Conservation (phyloP, 345 rosid genomes). For the Litchi chinensis region DNA sequence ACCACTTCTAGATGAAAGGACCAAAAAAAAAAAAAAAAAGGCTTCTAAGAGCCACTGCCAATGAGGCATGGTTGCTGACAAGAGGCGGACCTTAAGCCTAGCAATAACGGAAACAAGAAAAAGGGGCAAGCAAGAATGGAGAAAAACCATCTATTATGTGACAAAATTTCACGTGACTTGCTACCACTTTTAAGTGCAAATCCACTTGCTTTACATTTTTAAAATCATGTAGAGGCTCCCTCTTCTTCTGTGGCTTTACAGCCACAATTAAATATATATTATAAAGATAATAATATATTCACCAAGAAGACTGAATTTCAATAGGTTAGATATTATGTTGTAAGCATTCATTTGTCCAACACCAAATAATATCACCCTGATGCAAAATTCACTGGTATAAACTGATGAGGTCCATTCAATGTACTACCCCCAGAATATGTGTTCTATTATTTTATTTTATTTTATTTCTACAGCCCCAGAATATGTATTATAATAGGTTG, state of each 20-base stretch:
- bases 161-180: conserved; percentile 26
- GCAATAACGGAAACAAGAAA: neutral
- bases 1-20: too few species aligned
- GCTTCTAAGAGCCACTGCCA: neutral
- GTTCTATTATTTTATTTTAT: too few species aligned
- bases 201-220: neutral
- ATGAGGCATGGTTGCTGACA: neutral
- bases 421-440: too few species aligned
- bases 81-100: neutral
- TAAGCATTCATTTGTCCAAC: neutral
- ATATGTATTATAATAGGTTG: too few species aligned
- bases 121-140: neutral
- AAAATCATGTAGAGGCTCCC: too few species aligned
- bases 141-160: neutral
- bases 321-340: neutral
- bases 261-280: neutral
- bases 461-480: too few species aligned
- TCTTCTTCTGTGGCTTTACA: neutral
- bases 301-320: neutral
- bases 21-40: too few species aligned
- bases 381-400: too few species aligned
- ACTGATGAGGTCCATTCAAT: too few species aligned
- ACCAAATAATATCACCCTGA: neutral
- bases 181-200: neutral
- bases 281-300: too few species aligned